These are phyloP conservation scores for Symbiotaphrina buchneri DNA, from an alignment of 495 filamentous ascomycete species.

Conservation along the genomic window DNA sequence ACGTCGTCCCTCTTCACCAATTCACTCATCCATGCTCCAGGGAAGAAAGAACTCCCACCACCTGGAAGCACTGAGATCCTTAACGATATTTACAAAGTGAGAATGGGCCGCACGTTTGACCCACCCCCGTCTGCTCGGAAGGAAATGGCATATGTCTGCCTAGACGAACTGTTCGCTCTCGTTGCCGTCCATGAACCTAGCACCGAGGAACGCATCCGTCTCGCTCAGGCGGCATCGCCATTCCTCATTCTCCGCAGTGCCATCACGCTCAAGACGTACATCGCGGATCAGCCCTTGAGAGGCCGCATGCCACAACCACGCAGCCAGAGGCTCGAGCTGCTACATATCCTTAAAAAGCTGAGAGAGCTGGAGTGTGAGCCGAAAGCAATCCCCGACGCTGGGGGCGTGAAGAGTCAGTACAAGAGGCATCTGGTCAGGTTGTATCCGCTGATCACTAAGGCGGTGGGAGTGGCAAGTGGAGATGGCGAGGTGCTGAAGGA, in stretches of 20 bases:
- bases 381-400: conserved; percentile 42
- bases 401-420: conserved; percentile 27
- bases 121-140: conserved; percentile 36
- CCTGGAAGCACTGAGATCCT: conserved; percentile 28
- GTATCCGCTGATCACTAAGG: conserved; percentile 58
- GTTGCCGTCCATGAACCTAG: conserved; percentile 21
- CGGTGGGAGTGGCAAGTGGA: conserved; percentile 40
- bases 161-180: conserved; percentile 64
- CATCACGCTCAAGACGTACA: conserved; percentile 56
- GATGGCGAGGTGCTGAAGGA: conserved; percentile 36
- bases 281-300: conserved; percentile 79
- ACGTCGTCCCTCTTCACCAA: conserved; percentile 55
- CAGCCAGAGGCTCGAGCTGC: conserved; percentile 53
- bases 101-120: conserved; percentile 48
- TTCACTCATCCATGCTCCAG: conserved; percentile 56
- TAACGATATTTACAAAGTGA: conserved; percentile 35
- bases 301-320: conserved; percentile 84
- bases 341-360: conserved; percentile 42
- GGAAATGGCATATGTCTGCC: conserved; percentile 55
- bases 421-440: conserved; percentile 61
- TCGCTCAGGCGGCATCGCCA: conserved; percentile 59
- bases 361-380: conserved; percentile 45
- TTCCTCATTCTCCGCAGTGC: conserved; percentile 69
- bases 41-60: conserved; percentile 36
- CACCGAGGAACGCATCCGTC: conserved; percentile 20